Base-by-base conservation (phyloP, 768 basidiomycete species). In the Leucosporidium creatinivorum region DNA sequence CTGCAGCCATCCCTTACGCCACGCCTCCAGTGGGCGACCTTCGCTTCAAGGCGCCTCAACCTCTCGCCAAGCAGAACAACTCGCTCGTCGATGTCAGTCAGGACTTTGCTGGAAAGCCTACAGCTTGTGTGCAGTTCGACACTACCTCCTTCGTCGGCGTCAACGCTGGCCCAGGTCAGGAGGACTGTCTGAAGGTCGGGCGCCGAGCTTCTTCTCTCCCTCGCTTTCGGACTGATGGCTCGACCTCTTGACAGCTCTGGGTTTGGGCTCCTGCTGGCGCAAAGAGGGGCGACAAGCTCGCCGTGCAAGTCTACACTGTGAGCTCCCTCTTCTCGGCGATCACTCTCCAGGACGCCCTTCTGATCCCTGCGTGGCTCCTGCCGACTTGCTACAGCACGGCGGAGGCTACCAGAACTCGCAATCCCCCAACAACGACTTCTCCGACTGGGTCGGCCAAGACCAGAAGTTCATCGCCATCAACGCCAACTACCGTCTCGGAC, bases 401-500 rank as follows among this genome's bases (percentile, higher is more conserved):
- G 67, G 67, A 33, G 67, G 67, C 5, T 51, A 65, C 39, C 67
- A 64, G 26, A 63, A 68, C 61, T 28, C n/a, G 21, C 58, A 62
- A 25, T 36, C 44, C 3, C 57, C 68, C 10, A 65, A 65, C 62
- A 69, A 65, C 54, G 68, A 69, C 48, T 69, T 65, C 26, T 49
- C 50, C 19, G 68, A 69, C 52, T 65, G 50, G 51, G 68, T 69
- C 23, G 63, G 68, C 1, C 68, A 64, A 30, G 59, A 50, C 50
- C 0, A 26, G 23, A 54, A 52, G 25, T 61, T 72, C 39, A 69
- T 68, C 49, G 64, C 61, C 52, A 61, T 72, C n/a, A 59, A 61
- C 44, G 64, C 61, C 23, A 69, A 68, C 65, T 72, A 66, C 50
- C 70, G 70, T 3, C 67, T 72, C 23, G 67, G 70, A 4, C 56